Percentiles rank a stretch among this genome's conserved stretches.
These are phyloP conservation scores for Quercus glauca DNA, from an alignment of 306 rosid species.

Conservation along the genomic window DNA sequence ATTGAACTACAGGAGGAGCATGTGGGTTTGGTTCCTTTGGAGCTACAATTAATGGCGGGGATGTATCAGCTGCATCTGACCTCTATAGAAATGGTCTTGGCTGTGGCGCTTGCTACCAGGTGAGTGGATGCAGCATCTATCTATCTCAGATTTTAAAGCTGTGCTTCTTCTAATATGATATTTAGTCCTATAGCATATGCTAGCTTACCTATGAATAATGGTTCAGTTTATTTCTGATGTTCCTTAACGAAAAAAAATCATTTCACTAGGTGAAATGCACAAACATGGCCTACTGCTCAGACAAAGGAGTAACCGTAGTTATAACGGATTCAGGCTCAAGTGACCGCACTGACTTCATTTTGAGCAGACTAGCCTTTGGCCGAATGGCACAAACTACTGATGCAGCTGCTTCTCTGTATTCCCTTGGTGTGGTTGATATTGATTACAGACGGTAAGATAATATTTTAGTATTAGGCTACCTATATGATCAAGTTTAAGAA, in stretches of 20 bases:
- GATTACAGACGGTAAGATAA: conserved; percentile 68
- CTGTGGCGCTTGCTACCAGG: conserved; percentile 97
- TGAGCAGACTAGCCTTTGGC: conserved; percentile 67
- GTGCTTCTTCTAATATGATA: neutral
- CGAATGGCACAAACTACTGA: conserved; percentile 66
- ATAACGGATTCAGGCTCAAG: conserved; percentile 82
- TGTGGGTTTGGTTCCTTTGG: conserved; percentile 90
- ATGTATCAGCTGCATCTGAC: conserved; percentile 77
- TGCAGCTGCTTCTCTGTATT: conserved; percentile 46
- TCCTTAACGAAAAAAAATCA: neutral
- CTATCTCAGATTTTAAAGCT: too few relatives aligned
- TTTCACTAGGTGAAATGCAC: conserved; percentile 65
- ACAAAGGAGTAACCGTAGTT: conserved; percentile 65
- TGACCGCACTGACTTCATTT: conserved; percentile 59
- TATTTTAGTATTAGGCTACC: neutral
- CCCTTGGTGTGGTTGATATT: conserved; percentile 61
- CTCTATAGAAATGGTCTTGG: conserved; percentile 82
- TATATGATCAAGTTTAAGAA: neutral
- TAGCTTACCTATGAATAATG: neutral
- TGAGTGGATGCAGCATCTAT: conserved; percentile 11
- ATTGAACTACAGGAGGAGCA: conserved; percentile 55
- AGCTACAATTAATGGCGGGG: conserved; percentile 82
- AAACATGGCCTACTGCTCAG: conserved; percentile 59
- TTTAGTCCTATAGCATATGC: neutral
- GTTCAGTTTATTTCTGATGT: neutral